Conservation (phyloP, 805 yeast species). For the Candida arabinofermentans region DNA sequence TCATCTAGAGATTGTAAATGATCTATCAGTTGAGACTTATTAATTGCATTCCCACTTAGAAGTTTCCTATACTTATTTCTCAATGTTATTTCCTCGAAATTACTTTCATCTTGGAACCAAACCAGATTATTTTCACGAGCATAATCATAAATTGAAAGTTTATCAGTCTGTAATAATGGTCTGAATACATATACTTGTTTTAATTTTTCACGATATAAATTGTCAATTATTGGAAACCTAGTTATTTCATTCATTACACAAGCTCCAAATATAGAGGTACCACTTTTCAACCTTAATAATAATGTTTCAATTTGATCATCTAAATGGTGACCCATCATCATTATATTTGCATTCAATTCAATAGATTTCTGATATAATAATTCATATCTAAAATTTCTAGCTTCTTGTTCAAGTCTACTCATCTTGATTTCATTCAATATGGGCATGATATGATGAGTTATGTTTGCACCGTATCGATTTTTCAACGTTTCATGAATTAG, state of each 20-base stretch:
- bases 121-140: constrained; percentile 37
- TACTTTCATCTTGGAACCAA: constrained; percentile 76
- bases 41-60: constrained; percentile 13
- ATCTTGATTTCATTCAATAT: constrained; percentile 14
- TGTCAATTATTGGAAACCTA: constrained; percentile 9
- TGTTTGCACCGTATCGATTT: constrained; percentile 5
- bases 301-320: constrained; percentile 76
- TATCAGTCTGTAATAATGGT: constrained; percentile 49
- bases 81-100: constrained; percentile 50
- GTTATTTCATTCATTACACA: constrained; percentile 41
- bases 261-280: constrained; percentile 53
- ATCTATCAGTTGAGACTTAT: constrained; percentile 4
- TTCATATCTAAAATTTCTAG: constrained; percentile 51
- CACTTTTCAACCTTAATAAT: constrained; percentile 45
- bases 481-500: constrained; percentile 23
- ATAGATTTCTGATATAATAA: constrained; percentile 41
- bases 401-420: constrained; percentile 45
- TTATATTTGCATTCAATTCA: constrained; percentile 26
- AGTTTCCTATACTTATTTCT: constrained; percentile 52
- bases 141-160: constrained; percentile 41
- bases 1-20: constrained; percentile 11
- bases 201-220: background rate
- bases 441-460: constrained; percentile 24
- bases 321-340: constrained; percentile 63
- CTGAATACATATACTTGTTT: constrained; percentile 29